Percentiles rank a stretch among this genome's conserved stretches.
phyloP scores from a whole-genome alignment of 768 basidiomycete genomes.

The Obba rivulosa region DNA sequence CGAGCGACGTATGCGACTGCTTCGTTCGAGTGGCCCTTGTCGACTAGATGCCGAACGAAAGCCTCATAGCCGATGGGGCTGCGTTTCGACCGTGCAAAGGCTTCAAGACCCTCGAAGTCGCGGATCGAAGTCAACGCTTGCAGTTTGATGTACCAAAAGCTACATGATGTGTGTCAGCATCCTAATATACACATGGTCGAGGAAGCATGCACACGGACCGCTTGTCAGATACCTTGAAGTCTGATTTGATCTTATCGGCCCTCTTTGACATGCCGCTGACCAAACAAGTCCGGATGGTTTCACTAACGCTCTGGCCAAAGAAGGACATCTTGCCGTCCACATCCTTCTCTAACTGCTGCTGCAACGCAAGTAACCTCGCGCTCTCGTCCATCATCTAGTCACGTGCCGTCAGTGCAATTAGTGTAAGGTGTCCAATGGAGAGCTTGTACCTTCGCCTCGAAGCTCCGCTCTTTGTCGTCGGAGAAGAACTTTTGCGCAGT shows the following conservation, averaged over 20 bases:
- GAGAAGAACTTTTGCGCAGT: constrained; percentile 89
- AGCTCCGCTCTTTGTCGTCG: constrained; percentile 86
- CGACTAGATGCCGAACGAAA: constrained; percentile 75
- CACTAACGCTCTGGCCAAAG: constrained; percentile 81
- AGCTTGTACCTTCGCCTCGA: constrained; percentile 77
- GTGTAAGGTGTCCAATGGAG: background rate
- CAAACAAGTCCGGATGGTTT: constrained; percentile 76
- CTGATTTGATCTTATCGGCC: constrained; percentile 83
- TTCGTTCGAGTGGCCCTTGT: constrained; percentile 69
- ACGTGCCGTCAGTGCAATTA: background rate
- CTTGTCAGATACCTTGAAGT: constrained; percentile 95
- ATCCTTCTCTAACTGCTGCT: constrained; percentile 88
- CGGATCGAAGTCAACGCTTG: constrained; percentile 71
- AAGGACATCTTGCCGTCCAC: constrained; percentile 70
- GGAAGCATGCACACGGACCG: constrained; percentile 43
- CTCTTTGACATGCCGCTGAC: constrained; percentile 77
- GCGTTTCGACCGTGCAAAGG: constrained; percentile 80
- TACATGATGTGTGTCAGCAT: constrained; percentile 24
- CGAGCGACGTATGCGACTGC: constrained; percentile 73
- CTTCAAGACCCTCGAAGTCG: constrained; percentile 84
- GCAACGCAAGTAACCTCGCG: constrained; percentile 64
- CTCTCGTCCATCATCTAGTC: constrained; percentile 91
- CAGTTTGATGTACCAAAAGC: constrained; percentile 93
- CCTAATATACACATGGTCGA: background rate
- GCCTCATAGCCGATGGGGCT: constrained; percentile 96